phyloP scores from a whole-genome alignment of 257 asterid genomes.

The Catharanthus roseus region DNA sequence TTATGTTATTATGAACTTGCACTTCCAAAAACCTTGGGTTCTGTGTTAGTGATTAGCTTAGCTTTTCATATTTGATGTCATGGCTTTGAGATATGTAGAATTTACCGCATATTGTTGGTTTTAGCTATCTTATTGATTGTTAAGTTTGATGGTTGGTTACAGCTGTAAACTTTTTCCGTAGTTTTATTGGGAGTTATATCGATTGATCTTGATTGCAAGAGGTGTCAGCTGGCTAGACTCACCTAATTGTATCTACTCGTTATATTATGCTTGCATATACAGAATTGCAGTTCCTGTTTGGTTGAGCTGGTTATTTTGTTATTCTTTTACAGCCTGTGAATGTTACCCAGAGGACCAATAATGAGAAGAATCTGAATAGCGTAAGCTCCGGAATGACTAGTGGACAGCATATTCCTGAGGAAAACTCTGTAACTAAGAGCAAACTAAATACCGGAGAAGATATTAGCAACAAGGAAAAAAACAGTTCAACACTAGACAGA shows the following conservation, averaged over 20 bases:
- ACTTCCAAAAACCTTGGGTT: not conserved
- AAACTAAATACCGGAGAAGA: slow-evolving; percentile 21
- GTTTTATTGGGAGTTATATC: not conserved
- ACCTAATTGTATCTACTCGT: not conserved
- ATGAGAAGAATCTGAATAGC: not conserved
- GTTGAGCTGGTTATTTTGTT: slow-evolving; percentile 11
- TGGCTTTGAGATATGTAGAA: not conserved
- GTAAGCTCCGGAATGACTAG: slow-evolving; percentile 8
- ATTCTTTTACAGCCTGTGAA: slow-evolving; percentile 10
- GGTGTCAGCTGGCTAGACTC: not conserved
- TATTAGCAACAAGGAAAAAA: slow-evolving; percentile 27
- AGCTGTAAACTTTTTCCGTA: not conserved
- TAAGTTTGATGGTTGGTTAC: slow-evolving; percentile 2
- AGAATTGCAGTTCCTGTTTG: not conserved
- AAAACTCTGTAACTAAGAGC: slow-evolving; percentile 21
- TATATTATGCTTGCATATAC: not conserved
- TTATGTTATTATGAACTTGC: not conserved
- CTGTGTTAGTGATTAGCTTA: not conserved
- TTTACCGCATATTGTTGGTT: not conserved
- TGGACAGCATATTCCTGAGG: slow-evolving; percentile 24
- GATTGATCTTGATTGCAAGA: not conserved
- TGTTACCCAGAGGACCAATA: slow-evolving; percentile 1
- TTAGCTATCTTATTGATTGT: not conserved
- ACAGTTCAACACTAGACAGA: slow-evolving; percentile 44
- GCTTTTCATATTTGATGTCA: not conserved